A percentile compares a stretch with the other conserved stretches of the same genome.
phyloP scores from a whole-genome alignment of 176 grass and related monocot species.

The Aegilops sharonensis region DNA sequence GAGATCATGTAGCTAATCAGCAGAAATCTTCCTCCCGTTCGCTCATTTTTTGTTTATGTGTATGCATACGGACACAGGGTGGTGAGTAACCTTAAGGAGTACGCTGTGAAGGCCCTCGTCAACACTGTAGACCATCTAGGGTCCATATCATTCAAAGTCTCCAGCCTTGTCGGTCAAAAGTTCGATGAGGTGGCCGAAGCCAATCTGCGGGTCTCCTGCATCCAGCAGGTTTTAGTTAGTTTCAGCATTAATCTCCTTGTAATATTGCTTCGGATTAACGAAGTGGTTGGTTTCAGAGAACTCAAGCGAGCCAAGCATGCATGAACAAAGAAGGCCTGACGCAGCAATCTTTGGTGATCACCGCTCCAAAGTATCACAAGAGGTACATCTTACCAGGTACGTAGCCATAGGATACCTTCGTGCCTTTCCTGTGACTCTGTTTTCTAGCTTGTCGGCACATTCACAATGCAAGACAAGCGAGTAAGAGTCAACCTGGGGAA shows the following conservation, averaged over 20 bases:
- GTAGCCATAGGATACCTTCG: neutral
- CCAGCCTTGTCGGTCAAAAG: slow-evolving; percentile 54
- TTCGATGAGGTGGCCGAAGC: slow-evolving; percentile 46
- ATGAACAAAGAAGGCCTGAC: slow-evolving; percentile 75
- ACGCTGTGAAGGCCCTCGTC: slow-evolving; percentile 70
- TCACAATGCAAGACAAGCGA: neutral
- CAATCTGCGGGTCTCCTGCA: slow-evolving; percentile 52
- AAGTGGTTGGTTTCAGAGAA: slow-evolving; percentile 47
- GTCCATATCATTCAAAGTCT: slow-evolving; percentile 77
- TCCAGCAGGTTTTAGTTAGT: slow-evolving; percentile 57
- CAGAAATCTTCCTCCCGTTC: neutral
- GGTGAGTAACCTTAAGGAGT: slow-evolving; percentile 65
- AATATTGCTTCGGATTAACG: neutral
- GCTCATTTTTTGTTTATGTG: neutral
- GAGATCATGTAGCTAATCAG: neutral
- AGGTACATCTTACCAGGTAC: slow-evolving; percentile 74
- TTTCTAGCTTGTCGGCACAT: neutral
- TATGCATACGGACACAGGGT: slow-evolving; percentile 38
- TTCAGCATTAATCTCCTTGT: neutral
- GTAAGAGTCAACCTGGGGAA: neutral
- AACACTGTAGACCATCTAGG: slow-evolving; percentile 87
- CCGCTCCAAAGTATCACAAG: slow-evolving; percentile 82
- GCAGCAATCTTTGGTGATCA: slow-evolving; percentile 87
- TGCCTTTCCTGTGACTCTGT: neutral
- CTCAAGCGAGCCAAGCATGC: slow-evolving; percentile 54